Evolutionary conservation across 176 grass and related monocot genomes (phyloP).

Genomic region (Canna indica): DNA sequence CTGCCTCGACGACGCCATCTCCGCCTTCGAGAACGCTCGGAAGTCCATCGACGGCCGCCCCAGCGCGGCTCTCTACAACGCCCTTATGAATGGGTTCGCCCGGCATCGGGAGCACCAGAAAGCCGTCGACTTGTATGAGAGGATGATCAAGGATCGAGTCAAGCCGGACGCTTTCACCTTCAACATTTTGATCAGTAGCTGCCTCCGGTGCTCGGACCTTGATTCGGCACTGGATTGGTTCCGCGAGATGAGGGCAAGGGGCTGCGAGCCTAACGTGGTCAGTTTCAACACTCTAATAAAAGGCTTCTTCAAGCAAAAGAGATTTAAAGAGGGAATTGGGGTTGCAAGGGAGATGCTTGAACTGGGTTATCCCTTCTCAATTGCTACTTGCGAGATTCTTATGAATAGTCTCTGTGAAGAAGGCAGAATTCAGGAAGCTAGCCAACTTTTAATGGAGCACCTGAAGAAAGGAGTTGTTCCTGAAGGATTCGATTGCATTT

Average conservation of each 20-base stretch:
- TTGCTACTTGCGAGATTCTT: slow-evolving; percentile 9
- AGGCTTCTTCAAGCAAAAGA: slow-evolving; percentile 9
- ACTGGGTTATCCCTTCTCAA: neutral
- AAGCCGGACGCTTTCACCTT: slow-evolving; percentile 9
- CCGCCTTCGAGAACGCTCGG: slow-evolving; percentile 4
- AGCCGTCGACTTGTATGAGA: neutral
- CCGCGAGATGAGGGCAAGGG: slow-evolving; percentile 6
- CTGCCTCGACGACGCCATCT: neutral
- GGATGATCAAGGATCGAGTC: slow-evolving; percentile 3
- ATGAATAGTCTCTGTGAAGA: neutral
- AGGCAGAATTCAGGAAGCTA: neutral
- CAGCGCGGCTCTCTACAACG: neutral
- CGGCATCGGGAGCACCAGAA: slow-evolving; percentile 2
- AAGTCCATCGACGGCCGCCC: neutral
- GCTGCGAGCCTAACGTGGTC: slow-evolving; percentile 6
- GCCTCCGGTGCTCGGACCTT: slow-evolving; percentile 6
- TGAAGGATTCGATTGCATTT: neutral
- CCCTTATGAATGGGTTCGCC: neutral
- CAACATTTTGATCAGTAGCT: slow-evolving; percentile 9
- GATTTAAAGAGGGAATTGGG: slow-evolving; percentile 6
- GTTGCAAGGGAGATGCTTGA: slow-evolving; percentile 8
- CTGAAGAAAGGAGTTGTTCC: slow-evolving; percentile 6
- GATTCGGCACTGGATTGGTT: slow-evolving; percentile 12
- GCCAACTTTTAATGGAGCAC: neutral
- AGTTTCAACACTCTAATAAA: slow-evolving; percentile 4